These are phyloP conservation scores for Metarhizium anisopliae DNA, from an alignment of 2,329 filamentous ascomycete species.

Conservation along the genomic window DNA sequence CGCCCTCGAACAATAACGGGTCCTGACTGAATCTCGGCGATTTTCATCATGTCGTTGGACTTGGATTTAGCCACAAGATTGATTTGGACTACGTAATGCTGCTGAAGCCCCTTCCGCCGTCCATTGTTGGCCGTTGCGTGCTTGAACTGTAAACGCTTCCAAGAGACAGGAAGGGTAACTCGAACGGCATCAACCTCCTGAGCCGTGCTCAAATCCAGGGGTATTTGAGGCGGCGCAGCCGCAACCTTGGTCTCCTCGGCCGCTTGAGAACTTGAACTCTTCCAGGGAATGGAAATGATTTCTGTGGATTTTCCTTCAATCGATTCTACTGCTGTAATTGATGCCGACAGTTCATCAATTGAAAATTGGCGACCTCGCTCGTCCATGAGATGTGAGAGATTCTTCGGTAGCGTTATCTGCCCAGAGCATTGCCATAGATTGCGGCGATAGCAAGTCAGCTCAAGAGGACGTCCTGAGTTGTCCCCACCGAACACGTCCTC, in stretches of 20 bases:
- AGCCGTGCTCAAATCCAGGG: slow-evolving; percentile 45
- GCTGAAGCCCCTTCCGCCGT: slow-evolving; percentile 83
- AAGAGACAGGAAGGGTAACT: slow-evolving; percentile 75
- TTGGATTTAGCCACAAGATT: slow-evolving; percentile 71
- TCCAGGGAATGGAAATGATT: slow-evolving; percentile 96
- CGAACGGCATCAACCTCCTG: slow-evolving; percentile 70
- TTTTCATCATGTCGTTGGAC: slow-evolving; percentile 55
- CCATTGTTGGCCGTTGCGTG: slow-evolving; percentile 96
- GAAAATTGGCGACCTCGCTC: slow-evolving; percentile 74
- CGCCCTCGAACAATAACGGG: slow-evolving; percentile 92
- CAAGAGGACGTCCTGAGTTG: slow-evolving; percentile 50
- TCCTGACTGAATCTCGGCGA: slow-evolving; percentile 81
- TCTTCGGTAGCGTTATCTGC: slow-evolving; percentile 67
- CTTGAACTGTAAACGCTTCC: slow-evolving; percentile 92
- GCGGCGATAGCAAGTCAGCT: slow-evolving; percentile 88
- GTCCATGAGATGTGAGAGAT: slow-evolving; percentile 57
- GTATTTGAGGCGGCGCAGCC: slow-evolving; percentile 42
- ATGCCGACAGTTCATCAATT: slow-evolving; percentile 68
- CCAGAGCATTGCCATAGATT: slow-evolving; percentile 95
- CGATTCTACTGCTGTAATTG: slow-evolving; percentile 79
- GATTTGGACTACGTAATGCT: slow-evolving; percentile 86
- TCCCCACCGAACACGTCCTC: slow-evolving; percentile 67
- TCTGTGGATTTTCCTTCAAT: slow-evolving; percentile 88
- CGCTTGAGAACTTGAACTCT: slow-evolving; percentile 56
- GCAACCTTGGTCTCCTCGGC: slow-evolving; percentile 40